phyloP scores from a whole-genome alignment of 139 green algal genomes.

The Microglena sp. region DNA sequence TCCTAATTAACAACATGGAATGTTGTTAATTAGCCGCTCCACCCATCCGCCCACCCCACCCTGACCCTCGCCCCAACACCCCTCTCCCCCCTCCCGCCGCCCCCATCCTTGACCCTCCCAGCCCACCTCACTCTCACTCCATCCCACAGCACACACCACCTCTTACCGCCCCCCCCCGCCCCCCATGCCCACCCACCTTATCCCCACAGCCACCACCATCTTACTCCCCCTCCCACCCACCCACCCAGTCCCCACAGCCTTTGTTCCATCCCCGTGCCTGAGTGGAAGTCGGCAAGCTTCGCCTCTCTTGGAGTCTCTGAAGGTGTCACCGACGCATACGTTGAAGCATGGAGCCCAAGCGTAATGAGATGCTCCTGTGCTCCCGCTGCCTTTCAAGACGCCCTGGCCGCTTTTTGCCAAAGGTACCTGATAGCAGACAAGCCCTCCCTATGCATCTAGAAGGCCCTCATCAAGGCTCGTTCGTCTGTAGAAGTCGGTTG shows the following conservation, averaged over 20 bases:
- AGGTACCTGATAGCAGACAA: too few relatives aligned
- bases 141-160: neutral
- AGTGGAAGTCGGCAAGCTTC: conserved; percentile 32
- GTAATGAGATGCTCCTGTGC: conserved; percentile 32
- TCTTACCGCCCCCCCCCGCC: neutral
- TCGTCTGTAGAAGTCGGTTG: neutral
- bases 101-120: neutral
- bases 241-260: conserved; percentile 22
- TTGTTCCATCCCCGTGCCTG: conserved; percentile 39
- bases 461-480: neutral
- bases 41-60: too few relatives aligned
- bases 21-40: too few relatives aligned
- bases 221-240: neutral
- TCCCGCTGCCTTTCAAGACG: conserved; percentile 10
- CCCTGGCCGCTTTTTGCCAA: conserved; percentile 7
- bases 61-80: too few relatives aligned
- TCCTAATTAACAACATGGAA: too few relatives aligned
- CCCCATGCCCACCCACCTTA: neutral
- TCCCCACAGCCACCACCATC: neutral
- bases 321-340: conserved; percentile 32
- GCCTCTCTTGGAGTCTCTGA: conserved; percentile 28
- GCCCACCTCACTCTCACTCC: neutral
- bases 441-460: too few relatives aligned
- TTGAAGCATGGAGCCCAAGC: conserved; percentile 34
- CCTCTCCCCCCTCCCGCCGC: too few relatives aligned